These are phyloP conservation scores for Juncus inflexus DNA, from an alignment of 176 grass and related monocot genomes.

Conservation along the genomic window DNA sequence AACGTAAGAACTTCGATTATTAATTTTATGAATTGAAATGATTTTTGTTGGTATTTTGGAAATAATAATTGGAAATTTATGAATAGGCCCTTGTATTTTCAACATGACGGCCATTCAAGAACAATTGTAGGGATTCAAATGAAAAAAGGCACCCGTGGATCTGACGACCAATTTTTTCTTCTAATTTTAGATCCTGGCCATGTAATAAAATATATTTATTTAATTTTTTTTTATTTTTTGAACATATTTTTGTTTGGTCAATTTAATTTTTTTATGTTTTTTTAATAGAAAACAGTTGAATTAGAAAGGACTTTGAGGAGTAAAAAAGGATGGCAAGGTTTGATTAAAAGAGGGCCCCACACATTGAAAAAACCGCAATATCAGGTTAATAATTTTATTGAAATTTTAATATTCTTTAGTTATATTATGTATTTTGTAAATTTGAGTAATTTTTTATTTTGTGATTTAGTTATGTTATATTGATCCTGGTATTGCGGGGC, in stretches of 20 bases:
- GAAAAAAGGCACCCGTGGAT: slow-evolving; percentile 44
- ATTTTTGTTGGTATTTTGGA: not conserved
- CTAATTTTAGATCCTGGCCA: slow-evolving; percentile 78
- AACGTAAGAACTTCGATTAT: slow-evolving; percentile 44
- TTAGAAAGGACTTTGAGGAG: slow-evolving; percentile 54
- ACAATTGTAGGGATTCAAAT: slow-evolving; percentile 97
- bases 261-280: not conserved
- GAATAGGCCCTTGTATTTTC: slow-evolving; percentile 79
- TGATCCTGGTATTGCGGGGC: slow-evolving; percentile 61
- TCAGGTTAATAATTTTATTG: slow-evolving; percentile 52
- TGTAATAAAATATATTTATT: slow-evolving; percentile 38
- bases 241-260: no score
- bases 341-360: slow-evolving; percentile 82
- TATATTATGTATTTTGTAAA: not conserved
- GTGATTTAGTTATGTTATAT: slow-evolving; percentile 70
- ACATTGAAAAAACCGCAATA: slow-evolving; percentile 81
- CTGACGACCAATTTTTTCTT: slow-evolving; percentile 47
- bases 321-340: slow-evolving; percentile 62
- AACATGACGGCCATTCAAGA: slow-evolving; percentile 93
- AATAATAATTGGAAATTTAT: slow-evolving; percentile 6
- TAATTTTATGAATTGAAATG: slow-evolving; percentile 10
- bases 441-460: slow-evolving; percentile 5
- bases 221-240: slow-evolving; percentile 3
- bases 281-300: slow-evolving; percentile 56
- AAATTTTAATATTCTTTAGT: slow-evolving; percentile 4